These are phyloP conservation scores for Colletotrichum karsti DNA, from an alignment of 2,329 filamentous ascomycete genomes.

Conservation along the genomic window DNA sequence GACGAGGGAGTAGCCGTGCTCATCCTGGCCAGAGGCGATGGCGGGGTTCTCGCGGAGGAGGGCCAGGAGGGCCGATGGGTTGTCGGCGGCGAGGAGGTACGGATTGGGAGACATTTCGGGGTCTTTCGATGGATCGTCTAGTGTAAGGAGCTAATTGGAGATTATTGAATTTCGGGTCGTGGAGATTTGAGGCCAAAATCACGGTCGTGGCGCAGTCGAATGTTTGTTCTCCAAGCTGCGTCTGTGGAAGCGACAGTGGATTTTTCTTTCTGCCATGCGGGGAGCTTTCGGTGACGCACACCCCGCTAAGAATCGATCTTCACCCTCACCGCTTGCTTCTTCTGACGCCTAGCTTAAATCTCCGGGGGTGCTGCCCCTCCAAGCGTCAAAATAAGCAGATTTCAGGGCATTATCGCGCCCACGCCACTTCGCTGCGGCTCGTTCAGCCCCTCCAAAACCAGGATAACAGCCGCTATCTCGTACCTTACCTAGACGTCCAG, in stretches of 20 bases:
- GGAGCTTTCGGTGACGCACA: slow-evolving; percentile 28
- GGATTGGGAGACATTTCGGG: slow-evolving; percentile 63
- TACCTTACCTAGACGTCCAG: not conserved
- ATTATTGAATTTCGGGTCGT: not conserved
- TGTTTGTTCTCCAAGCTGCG: not conserved
- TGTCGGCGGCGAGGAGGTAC: slow-evolving; percentile 84
- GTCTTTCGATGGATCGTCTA: too few species aligned
- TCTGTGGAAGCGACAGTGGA: not conserved
- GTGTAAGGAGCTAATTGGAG: not conserved
- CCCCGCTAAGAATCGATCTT: not conserved
- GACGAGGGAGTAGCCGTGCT: slow-evolving; percentile 91
- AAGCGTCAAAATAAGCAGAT: not conserved
- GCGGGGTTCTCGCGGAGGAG: slow-evolving; percentile 78
- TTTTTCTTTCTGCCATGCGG: slow-evolving; percentile 30
- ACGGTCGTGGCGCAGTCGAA: slow-evolving; percentile 2
- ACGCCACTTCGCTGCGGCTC: slow-evolving; percentile 9
- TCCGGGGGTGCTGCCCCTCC: slow-evolving; percentile 9
- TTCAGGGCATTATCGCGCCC: not conserved
- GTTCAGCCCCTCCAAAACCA: not conserved
- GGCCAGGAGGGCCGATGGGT: slow-evolving; percentile 75
- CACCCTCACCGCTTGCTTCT: slow-evolving; percentile 15
- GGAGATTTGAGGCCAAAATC: slow-evolving; percentile 18
- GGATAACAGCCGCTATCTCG: not conserved
- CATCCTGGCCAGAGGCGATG: slow-evolving; percentile 84
- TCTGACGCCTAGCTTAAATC: not conserved